Conservation (phyloP, 1,284 basidiomycete genomes). For the Apiotrichum porosum region DNA sequence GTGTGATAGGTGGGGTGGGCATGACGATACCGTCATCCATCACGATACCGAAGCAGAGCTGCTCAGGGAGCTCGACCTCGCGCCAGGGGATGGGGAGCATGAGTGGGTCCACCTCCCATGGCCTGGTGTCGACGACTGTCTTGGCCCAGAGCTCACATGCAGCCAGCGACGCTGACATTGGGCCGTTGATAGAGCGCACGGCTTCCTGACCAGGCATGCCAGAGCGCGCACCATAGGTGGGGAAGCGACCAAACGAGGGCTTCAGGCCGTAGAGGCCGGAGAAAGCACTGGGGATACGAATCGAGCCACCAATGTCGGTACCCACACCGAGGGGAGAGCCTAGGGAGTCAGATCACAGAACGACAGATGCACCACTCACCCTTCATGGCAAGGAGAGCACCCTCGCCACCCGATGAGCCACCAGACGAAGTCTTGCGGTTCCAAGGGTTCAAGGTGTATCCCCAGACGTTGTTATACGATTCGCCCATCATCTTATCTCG, state of each 20-base stretch:
- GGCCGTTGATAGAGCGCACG: conserved; percentile 66
- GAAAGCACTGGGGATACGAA: conserved; percentile 63
- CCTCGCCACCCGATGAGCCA: conserved; percentile 62
- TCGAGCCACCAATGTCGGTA: conserved; percentile 67
- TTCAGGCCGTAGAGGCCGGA: conserved; percentile 65
- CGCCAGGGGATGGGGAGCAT: conserved; percentile 62
- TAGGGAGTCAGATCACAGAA: conserved; percentile 12
- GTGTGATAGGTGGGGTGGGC: conserved; percentile 65
- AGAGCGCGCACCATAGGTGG: conserved; percentile 62
- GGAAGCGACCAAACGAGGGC: conserved; percentile 65
- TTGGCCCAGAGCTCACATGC: conserved; percentile 63
- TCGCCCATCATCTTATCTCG: conserved; percentile 33
- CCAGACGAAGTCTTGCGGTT: conserved; percentile 57
- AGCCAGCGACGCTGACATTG: conserved; percentile 58
- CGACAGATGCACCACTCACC: conserved; percentile 33
- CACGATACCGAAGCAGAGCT: conserved; percentile 56
- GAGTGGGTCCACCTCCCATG: conserved; percentile 66
- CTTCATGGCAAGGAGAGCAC: conserved; percentile 56
- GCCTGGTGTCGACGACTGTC: conserved; percentile 50
- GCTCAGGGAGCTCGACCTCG: conserved; percentile 57
- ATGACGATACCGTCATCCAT: conserved; percentile 57
- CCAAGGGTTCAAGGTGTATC: conserved; percentile 62
- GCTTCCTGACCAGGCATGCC: conserved; percentile 67
- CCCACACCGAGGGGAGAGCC: conserved; percentile 63
- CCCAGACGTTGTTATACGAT: conserved; percentile 53